Conservation (phyloP, 768 basidiomycete species). For the Pulveroboletus sp. region DNA sequence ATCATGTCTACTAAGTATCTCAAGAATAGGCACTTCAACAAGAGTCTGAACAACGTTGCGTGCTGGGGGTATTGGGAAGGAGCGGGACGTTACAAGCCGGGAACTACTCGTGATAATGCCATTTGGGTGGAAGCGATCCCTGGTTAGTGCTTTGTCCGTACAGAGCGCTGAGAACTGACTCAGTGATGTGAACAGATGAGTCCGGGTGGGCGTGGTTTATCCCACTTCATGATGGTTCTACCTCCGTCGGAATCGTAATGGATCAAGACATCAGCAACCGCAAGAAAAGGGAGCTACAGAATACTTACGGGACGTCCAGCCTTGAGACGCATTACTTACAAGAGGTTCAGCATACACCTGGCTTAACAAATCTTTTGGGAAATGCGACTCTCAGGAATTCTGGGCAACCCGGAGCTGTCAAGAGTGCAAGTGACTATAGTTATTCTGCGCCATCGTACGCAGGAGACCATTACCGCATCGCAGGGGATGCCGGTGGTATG, state of each 20-base stretch:
- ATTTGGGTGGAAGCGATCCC: conserved; percentile 35
- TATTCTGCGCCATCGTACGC: no score
- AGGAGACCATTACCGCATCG: conserved; percentile 48
- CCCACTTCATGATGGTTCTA: conserved; percentile 44
- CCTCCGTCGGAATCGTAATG: conserved; percentile 55
- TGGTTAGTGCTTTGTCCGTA: background rate
- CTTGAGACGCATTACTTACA: no score
- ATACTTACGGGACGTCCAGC: no score
- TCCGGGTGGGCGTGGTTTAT: conserved; percentile 59
- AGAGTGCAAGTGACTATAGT: conserved; percentile 52
- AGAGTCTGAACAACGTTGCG: conserved; percentile 32
- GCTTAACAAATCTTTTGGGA: background rate
- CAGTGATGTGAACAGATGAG: conserved; percentile 41
- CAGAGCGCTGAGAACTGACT: background rate
- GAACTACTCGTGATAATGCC: conserved; percentile 33
- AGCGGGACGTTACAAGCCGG: conserved; percentile 26
- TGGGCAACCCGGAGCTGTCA: conserved; percentile 9
- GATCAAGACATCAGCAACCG: conserved; percentile 32
- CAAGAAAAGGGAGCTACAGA: conserved; percentile 26
- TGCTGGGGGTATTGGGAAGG: conserved; percentile 38
- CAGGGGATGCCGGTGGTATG: conserved; percentile 47
- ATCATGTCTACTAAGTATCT: conserved; percentile 27
- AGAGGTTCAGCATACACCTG: no score
- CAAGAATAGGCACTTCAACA: conserved; percentile 33
- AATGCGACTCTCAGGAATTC: conserved; percentile 7